Percentiles rank a stretch among this genome's conserved stretches.
phyloP scores from a whole-genome alignment of 495 filamentous ascomycete genomes.

The Hyaloscypha bicolor region DNA sequence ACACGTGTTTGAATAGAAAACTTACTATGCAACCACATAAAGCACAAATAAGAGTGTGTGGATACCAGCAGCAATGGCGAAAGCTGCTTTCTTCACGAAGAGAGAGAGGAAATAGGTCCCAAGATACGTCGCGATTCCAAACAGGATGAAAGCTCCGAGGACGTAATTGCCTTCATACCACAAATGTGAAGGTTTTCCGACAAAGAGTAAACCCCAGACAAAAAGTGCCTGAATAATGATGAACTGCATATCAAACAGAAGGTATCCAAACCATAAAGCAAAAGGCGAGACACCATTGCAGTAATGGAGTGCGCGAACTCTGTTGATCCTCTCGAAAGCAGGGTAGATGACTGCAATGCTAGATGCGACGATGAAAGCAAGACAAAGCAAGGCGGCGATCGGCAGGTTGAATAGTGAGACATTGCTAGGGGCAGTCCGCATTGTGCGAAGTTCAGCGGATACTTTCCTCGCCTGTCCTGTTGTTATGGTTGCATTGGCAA shows the following conservation, averaged over 20 bases:
- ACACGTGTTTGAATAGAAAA: background rate
- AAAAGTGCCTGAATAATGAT: slow-evolving; percentile 28
- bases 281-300: slow-evolving; percentile 30
- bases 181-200: slow-evolving; percentile 14
- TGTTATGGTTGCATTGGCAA: slow-evolving; percentile 3
- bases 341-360: slow-evolving; percentile 30
- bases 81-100: slow-evolving; percentile 29
- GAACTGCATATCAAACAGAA: slow-evolving; percentile 29
- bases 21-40: slow-evolving; percentile 24
- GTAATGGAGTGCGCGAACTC: slow-evolving; percentile 29
- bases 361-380: slow-evolving; percentile 23
- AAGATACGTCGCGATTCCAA: slow-evolving; percentile 31
- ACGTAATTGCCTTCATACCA: slow-evolving; percentile 26
- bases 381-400: slow-evolving; percentile 16
- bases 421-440: slow-evolving; percentile 10
- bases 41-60: slow-evolving; percentile 28
- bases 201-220: slow-evolving; percentile 27
- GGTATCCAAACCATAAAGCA: slow-evolving; percentile 29
- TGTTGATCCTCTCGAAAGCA: slow-evolving; percentile 25
- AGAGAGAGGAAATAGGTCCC: slow-evolving; percentile 28
- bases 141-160: slow-evolving; percentile 26
- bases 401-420: slow-evolving; percentile 14
- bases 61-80: slow-evolving; percentile 29
- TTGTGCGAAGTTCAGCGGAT: slow-evolving; percentile 5
- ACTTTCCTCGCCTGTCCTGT: background rate